Evolutionary conservation across 495 filamentous ascomycete genomes (phyloP), one percentile per base, ranked within the genome.

Genomic region (Penicillium turbatum): DNA sequence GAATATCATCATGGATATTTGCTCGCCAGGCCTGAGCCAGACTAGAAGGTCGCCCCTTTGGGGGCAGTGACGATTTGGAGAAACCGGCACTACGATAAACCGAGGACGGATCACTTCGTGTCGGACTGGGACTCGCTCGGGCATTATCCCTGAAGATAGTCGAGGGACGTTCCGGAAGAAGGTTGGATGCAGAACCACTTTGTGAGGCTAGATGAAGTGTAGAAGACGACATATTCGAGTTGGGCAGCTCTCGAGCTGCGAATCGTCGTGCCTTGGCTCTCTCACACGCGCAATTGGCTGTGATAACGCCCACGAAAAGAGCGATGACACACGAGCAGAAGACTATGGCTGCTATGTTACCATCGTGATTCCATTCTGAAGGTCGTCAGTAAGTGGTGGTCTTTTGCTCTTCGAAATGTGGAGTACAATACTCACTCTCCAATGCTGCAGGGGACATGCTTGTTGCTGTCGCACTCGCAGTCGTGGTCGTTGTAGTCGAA

Each of bases 401-500:
- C 2, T 16, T 12, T 39, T 16, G n/a, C 5, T 16, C 15, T 13
- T 37, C 1, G 26, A 6, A 2, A 13, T 2, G 12, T 26, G 4
- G 12, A 3, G 11, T 24, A 4, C 1, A 17, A 5, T 1, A 16
- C 26, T 16, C 41, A 17, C n/a, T 42, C 1, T 46, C 37, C 2
- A 41, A n/a, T 10, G 32, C 57, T 11, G 57, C 53, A 7, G 36
- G 48, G 4, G 29, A 17, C 0, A 53, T 59, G 27, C 53, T 59
- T 4, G 60, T 59, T 1, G 60, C 38, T 17, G 60, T 52, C 16
- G 51, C 44, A 5, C 55, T 57, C 24, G 36, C 47, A 6, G 49
- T 61, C 0, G 45, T 61, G 9, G 45, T 41, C 2, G 55, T 53
- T 0, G 27, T 61, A 17, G 53, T 47, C 5, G 59, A 52, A 1